These are phyloP conservation scores for Rhinocladiella mackenziei DNA, from an alignment of 2,329 filamentous ascomycete species.

Conservation along the genomic window DNA sequence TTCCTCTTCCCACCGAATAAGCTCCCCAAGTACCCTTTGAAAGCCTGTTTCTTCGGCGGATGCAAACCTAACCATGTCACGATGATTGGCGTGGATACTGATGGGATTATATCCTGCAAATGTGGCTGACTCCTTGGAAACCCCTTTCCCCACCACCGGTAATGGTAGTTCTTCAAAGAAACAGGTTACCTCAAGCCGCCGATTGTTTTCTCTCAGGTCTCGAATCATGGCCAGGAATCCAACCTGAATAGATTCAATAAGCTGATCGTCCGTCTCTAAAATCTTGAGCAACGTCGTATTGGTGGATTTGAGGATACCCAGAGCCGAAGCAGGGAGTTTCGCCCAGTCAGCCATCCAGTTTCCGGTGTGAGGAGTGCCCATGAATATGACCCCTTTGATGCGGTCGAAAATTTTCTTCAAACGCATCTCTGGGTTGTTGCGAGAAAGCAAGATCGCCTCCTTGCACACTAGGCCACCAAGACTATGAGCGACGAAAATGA, in stretches of 20 bases:
- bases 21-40: constrained; percentile 8
- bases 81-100: constrained; percentile 30
- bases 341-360: constrained; percentile 34
- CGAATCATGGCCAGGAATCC: constrained; percentile 33
- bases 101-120: constrained; percentile 34
- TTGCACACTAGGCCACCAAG: constrained; percentile 33
- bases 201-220: constrained; percentile 19
- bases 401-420: constrained; percentile 28
- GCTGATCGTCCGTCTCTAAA: constrained; percentile 31
- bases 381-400: constrained; percentile 35
- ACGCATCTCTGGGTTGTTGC: constrained; percentile 26
- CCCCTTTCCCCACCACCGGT: constrained; percentile 58
- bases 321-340: constrained; percentile 42
- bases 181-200: constrained; percentile 56
- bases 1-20: constrained; percentile 1
- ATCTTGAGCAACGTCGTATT: constrained; percentile 30
- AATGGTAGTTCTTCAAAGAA: constrained; percentile 66
- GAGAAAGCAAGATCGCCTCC: constrained; percentile 25
- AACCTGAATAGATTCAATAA: constrained; percentile 33
- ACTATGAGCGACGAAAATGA: constrained; percentile 35
- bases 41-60: constrained; percentile 24
- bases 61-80: constrained; percentile 31
- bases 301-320: constrained; percentile 47
- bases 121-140: constrained; percentile 32
- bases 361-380: constrained; percentile 39